Percentiles rank a stretch among this genome's conserved stretches.
phyloP scores from a whole-genome alignment of 495 filamentous ascomycete species.

The Penicillium desertorum region DNA sequence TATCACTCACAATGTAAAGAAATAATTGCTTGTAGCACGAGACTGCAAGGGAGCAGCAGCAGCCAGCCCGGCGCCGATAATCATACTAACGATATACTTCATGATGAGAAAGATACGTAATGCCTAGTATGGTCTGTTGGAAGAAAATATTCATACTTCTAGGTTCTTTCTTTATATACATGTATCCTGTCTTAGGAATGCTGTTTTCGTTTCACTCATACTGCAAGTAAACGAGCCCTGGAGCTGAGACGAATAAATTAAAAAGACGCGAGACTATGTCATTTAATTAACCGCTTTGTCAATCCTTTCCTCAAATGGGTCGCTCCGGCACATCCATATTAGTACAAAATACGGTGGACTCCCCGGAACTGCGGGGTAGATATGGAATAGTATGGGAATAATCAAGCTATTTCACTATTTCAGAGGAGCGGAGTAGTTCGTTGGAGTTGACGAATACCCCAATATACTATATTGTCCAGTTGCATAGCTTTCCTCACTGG shows the following conservation, averaged over 20 bases:
- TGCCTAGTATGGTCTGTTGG: neutral
- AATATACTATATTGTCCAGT: neutral
- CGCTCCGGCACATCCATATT: neutral
- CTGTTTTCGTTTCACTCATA: neutral
- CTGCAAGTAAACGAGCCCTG: neutral
- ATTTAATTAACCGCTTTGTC: neutral
- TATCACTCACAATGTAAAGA: conserved; percentile 39
- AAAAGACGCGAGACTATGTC: no score
- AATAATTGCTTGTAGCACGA: conserved; percentile 24
- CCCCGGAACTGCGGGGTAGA: conserved; percentile 3
- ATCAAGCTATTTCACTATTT: neutral
- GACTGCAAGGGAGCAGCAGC: conserved; percentile 22
- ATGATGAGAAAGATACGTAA: conserved; percentile 10
- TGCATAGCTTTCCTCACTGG: neutral
- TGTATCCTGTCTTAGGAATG: neutral
- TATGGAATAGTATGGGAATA: neutral
- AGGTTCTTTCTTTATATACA: neutral
- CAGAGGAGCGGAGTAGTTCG: neutral
- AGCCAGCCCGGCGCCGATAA: conserved; percentile 20
- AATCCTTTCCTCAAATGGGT: conserved; percentile 1
- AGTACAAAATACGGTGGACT: neutral
- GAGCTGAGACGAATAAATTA: neutral
- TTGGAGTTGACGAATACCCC: neutral
- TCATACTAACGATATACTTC: conserved; percentile 20
- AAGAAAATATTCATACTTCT: neutral